These are phyloP conservation scores for Scheffersomyces segobiensis DNA, from an alignment of 1,139 yeast genomes.

Conservation along the genomic window DNA sequence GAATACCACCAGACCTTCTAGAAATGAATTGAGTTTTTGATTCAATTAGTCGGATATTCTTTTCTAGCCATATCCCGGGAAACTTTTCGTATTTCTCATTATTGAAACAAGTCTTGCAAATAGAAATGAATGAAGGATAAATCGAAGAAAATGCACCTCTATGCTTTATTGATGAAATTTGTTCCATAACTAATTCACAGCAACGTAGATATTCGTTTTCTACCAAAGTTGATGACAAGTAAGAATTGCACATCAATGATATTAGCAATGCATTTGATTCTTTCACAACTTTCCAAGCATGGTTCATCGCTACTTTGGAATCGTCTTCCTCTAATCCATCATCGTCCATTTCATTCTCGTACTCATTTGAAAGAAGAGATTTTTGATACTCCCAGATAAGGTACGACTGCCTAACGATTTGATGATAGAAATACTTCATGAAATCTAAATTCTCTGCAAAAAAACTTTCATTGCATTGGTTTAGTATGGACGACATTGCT, in stretches of 20 bases:
- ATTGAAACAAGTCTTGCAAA: slow-evolving; percentile 53
- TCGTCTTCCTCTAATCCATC: slow-evolving; percentile 27
- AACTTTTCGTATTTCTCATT: slow-evolving; percentile 27
- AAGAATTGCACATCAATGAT: slow-evolving; percentile 19
- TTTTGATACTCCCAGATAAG: slow-evolving; percentile 56
- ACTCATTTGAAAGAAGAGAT: slow-evolving; percentile 51
- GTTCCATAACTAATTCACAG: slow-evolving; percentile 54
- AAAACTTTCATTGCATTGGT: slow-evolving; percentile 20
- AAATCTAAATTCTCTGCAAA: not conserved
- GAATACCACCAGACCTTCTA: slow-evolving; percentile 90
- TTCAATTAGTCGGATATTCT: slow-evolving; percentile 53
- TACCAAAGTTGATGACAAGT: slow-evolving; percentile 15
- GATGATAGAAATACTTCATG: not conserved
- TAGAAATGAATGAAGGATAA: slow-evolving; percentile 70
- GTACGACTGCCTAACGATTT: not conserved
- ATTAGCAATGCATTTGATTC: slow-evolving; percentile 65
- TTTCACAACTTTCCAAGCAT: slow-evolving; percentile 83
- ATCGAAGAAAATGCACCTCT: slow-evolving; percentile 91
- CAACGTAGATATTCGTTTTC: slow-evolving; percentile 18
- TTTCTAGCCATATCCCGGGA: slow-evolving; percentile 55
- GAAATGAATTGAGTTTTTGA: slow-evolving; percentile 69
- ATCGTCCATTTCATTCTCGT: slow-evolving; percentile 18
- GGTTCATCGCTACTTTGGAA: slow-evolving; percentile 61
- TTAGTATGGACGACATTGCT: slow-evolving; percentile 53
- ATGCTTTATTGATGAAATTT: slow-evolving; percentile 75